Percentiles rank a stretch among this genome's conserved stretches.
These are phyloP conservation scores for Triangularia verruculosa DNA, from an alignment of 2,329 filamentous ascomycete species.

Conservation along the genomic window DNA sequence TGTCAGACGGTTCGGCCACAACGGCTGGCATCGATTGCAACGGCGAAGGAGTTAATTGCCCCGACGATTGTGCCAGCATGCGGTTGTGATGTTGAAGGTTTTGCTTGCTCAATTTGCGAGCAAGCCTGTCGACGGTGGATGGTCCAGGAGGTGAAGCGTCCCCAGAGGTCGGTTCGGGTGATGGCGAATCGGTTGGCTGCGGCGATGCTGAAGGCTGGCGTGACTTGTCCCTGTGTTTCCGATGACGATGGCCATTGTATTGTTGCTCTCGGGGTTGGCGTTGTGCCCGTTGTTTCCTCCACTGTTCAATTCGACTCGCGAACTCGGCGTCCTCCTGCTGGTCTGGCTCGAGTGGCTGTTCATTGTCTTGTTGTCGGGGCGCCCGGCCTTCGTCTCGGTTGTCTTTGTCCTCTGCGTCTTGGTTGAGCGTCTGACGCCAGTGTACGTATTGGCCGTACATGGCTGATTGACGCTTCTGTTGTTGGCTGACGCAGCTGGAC, in stretches of 20 bases:
- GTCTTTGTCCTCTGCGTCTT: neutral
- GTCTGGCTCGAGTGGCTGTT: neutral
- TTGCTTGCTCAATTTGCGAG: conserved; percentile 26
- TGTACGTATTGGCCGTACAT: conserved; percentile 3
- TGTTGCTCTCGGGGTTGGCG: conserved; percentile 3
- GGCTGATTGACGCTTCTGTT: neutral
- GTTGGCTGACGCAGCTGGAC: neutral
- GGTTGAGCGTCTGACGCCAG: neutral
- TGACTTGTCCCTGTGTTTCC: conserved; percentile 2
- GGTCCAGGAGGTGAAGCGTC: conserved; percentile 4
- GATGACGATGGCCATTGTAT: conserved; percentile 6
- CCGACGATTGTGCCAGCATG: neutral
- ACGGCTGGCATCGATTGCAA: neutral
- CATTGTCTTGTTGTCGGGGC: conserved; percentile 2
- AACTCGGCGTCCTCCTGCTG: conserved; percentile 1
- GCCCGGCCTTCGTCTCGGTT: conserved; percentile 5
- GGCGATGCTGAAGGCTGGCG: neutral
- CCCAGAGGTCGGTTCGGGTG: neutral
- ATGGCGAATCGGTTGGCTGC: neutral
- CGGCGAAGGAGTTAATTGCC: neutral
- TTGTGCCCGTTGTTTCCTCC: neutral
- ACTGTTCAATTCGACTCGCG: neutral
- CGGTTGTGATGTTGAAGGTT: conserved; percentile 19
- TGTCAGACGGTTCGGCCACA: conserved; percentile 10
- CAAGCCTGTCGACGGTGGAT: conserved; percentile 20